Base-by-base conservation (phyloP, 2,329 filamentous ascomycete species). In the Juglanconis sp. region DNA sequence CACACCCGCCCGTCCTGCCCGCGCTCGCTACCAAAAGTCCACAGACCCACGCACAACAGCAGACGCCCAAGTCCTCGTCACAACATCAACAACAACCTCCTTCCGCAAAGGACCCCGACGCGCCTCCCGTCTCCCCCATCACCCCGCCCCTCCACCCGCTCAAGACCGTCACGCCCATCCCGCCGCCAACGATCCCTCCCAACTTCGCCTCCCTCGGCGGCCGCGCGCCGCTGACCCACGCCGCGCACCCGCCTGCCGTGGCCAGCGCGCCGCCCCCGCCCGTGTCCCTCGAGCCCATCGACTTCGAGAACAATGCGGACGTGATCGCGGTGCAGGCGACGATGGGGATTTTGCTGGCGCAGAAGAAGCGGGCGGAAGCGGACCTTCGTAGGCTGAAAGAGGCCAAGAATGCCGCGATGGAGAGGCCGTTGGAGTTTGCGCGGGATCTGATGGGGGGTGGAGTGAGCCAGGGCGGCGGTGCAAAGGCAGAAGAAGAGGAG, bases 271-370 rank as follows among this genome's bases (percentile, higher is more conserved):
- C 72, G 42, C 74, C 81, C 40, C 69, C 75, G 1, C 78, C 81
- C 1, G 81, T 82, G 4, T 76, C 77, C 2, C 79, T 81, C 0
- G 74, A 78, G 44, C 78, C 84, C 49, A 78, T 88, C 61, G 79
- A 82, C 66, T 85, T 87, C 63, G 79, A 83, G 65, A 74, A 76
- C 58, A 96, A 96, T 70, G 87, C 91, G 7, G 94, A 98, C 77
- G 92, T 89, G 31, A 88, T 97, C 62, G 94, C 94, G 5, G 81
- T 97, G 62, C 87, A 89, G 65, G 91, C 90, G 32, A 91, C 93
- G 50, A 92, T 97, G 62, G 89, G 91, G 8, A 87, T 96, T 55
- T 80, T 98, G 51, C 92, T 96, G 76, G 81, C 96, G 65, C 94
- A 98, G 77, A 87, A 87, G 65, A 86, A 88, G 69, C 90, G 89